A percentile compares a stretch with the other conserved stretches of the same genome.
Conservation (phyloP, 441 rosid genomes). For the Eruca vesicaria region DNA sequence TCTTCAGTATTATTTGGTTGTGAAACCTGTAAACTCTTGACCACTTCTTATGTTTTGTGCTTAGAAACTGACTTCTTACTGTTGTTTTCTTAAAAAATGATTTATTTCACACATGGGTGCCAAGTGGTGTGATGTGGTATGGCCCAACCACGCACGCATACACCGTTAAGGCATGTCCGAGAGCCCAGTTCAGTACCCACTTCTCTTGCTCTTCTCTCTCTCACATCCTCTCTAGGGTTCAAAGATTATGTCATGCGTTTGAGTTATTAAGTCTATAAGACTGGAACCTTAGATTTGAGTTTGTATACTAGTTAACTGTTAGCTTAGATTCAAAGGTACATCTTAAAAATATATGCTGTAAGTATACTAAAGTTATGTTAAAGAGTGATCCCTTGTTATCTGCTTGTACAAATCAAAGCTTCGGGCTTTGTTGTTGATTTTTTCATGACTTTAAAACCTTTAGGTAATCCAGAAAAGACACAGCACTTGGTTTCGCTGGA, state of each 20-base stretch:
- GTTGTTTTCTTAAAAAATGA: too few relatives aligned
- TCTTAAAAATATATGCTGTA: background rate
- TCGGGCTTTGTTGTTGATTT: too few relatives aligned
- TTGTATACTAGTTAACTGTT: background rate
- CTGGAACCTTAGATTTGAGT: background rate
- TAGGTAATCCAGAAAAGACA: slow-evolving; percentile 36
- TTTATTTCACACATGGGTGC: slow-evolving; percentile 3
- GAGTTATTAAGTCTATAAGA: background rate
- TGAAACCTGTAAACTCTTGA: too few relatives aligned
- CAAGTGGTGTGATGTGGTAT: background rate
- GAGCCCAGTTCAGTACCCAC: slow-evolving; percentile 25
- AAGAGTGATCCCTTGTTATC: background rate
- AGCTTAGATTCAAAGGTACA: too few relatives aligned
- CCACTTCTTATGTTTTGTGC: too few relatives aligned
- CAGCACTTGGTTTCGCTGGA: slow-evolving; percentile 30
- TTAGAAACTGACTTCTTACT: too few relatives aligned
- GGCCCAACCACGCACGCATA: slow-evolving; percentile 20
- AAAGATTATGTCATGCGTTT: background rate
- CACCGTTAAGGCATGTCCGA: slow-evolving; percentile 38
- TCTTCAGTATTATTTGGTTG: too few relatives aligned
- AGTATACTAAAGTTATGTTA: background rate
- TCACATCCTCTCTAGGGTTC: slow-evolving; percentile 1
- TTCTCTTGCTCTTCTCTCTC: background rate
- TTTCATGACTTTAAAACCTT: background rate
- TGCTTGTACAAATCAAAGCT: background rate